Percentiles rank a stretch among this genome's conserved stretches.
Conservation (phyloP, 345 rosid genomes). For the Dipteronia sinensis region DNA sequence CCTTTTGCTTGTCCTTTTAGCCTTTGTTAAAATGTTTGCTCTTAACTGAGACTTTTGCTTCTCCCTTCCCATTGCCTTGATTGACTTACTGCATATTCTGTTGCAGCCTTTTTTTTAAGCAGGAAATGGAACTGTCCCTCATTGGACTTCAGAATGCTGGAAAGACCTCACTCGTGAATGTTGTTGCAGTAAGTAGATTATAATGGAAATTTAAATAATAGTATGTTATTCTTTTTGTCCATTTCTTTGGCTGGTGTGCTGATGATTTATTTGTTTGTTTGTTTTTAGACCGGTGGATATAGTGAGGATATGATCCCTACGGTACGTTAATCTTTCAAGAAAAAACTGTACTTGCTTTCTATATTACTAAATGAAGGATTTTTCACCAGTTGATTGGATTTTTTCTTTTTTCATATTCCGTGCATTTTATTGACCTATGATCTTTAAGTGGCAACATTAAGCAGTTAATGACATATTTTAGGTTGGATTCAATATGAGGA, state of each 20-base stretch:
- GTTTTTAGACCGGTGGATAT: slow-evolving; percentile 77
- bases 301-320: slow-evolving; percentile 96
- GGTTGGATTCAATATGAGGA: slow-evolving; percentile 97
- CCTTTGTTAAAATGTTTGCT: neutral
- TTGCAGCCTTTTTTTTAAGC: slow-evolving; percentile 82
- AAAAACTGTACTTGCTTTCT: slow-evolving; percentile 1
- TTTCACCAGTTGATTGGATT: slow-evolving; percentile 9
- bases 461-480: slow-evolving; percentile 26
- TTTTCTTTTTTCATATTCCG: neutral
- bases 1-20: neutral
- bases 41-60: neutral
- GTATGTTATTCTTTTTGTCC: slow-evolving; percentile 6
- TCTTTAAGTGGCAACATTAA: slow-evolving; percentile 1
- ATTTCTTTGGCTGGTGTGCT: slow-evolving; percentile 16
- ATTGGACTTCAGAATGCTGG: slow-evolving; percentile 92
- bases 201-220: neutral
- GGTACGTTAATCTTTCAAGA: slow-evolving; percentile 36
- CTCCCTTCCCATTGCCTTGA: neutral
- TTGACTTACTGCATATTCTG: slow-evolving; percentile 18
- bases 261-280: slow-evolving; percentile 31
- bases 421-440: neutral
- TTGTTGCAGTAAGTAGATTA: slow-evolving; percentile 63
- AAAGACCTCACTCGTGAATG: slow-evolving; percentile 84
- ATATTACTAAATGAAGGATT: neutral
- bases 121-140: slow-evolving; percentile 87